Evolutionary conservation across 192 early-diverging fungal genomes (phyloP), one percentile per base, ranked within the genome.

Genomic region (Coemansia sp.): DNA sequence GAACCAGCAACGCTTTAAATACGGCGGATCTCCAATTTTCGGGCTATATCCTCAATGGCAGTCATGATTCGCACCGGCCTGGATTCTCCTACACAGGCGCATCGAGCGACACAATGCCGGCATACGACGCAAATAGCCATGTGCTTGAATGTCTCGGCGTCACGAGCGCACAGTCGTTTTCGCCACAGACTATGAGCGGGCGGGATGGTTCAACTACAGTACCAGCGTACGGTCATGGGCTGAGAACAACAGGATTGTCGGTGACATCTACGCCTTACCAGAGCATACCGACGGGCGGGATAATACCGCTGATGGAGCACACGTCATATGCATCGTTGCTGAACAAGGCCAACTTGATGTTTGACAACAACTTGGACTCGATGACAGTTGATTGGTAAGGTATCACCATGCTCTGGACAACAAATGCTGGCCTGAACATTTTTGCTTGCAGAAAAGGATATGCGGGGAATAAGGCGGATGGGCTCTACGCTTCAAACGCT

Each of bases 291-390:
- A 60, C 60, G 2, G 37, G 53, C 20, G 68, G 66, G 7, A 67
- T 37, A 5, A 73, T 66, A 51, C 63, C 67, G 56, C 46, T 73
- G 17, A 40, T 70, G 42, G 74, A 71, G 15, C 63, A 78, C 56
- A 78, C 61, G 63, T 84, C 86, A 10, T 88, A 89, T 54, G 78
- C 84, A 3, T 84, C 84, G 18, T 63, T 88, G 49, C 71, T 90
- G n/a, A 88, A 87, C 79, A 88, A 88, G 73, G 88, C 88, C 28
- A 86, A 83, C 55, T 65, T 90, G 52, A 84, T 87, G 67, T 86
- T 90, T 54, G 76, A 82, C 14, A 88, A 82, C 68, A 84, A 91
- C 67, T 68, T 89, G 46, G 85, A 88, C 34, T 82, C 81, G 56
- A 88, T 89, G 87, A 80, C 85, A 58, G 63, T 80, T 55, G 82